A percentile compares a stretch with the other conserved stretches of the same genome.
These are phyloP conservation scores for Imleria badia DNA, from an alignment of 768 basidiomycete species.

Conservation along the genomic window DNA sequence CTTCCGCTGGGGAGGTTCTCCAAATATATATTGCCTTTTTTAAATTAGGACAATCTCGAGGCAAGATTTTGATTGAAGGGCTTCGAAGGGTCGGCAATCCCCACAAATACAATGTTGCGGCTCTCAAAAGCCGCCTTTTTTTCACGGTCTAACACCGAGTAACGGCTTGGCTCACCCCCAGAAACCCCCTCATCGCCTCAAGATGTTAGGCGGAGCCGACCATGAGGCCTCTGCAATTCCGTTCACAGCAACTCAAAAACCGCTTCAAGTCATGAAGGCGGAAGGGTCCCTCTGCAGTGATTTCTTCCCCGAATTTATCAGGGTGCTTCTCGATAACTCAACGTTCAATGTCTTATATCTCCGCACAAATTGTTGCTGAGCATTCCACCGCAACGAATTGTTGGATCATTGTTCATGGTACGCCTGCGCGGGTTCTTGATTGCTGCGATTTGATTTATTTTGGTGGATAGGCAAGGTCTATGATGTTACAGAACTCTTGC, in stretches of 20 bases:
- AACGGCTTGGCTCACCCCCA: not conserved
- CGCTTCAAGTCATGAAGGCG: not conserved
- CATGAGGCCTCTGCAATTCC: conserved; percentile 15
- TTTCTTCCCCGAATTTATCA: not conserved
- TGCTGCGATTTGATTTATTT: conserved; percentile 50
- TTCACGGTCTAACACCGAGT: conserved; percentile 24
- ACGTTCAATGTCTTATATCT: conserved; percentile 24
- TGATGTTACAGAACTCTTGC: conserved; percentile 75
- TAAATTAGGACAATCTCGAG: conserved; percentile 6
- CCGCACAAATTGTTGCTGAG: conserved; percentile 47
- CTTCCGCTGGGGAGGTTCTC: conserved; percentile 61
- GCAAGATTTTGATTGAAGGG: conserved; percentile 1
- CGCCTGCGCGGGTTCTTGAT: conserved; percentile 26
- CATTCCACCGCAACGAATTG: conserved; percentile 58
- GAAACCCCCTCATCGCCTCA: no score
- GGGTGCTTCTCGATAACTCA: not conserved
- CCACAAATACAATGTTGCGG: not conserved
- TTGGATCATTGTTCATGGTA: conserved; percentile 82
- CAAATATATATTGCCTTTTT: conserved; percentile 6
- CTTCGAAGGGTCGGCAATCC: not conserved
- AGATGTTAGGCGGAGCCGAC: conserved; percentile 1
- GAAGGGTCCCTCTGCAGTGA: not conserved
- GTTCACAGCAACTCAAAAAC: conserved; percentile 16
- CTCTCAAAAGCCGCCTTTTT: not conserved
- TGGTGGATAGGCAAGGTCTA: conserved; percentile 76